Evolutionary conservation across 441 rosid species (phyloP).

Genomic region (Corymbia citriodora): DNA sequence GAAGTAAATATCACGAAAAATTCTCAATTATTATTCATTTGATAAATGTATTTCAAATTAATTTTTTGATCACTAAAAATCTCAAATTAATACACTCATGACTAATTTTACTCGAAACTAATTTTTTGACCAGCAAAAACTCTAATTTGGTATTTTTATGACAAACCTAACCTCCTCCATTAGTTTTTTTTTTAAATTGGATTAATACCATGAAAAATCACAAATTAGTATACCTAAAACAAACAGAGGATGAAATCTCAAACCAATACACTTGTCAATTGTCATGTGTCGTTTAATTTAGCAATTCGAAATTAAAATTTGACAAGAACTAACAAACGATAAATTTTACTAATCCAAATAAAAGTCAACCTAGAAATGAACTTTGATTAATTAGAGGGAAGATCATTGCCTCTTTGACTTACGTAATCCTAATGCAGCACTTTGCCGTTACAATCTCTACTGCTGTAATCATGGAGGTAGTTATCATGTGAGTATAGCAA

Average conservation of each 20-base stretch:
- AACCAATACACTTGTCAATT: rapidly evolving
- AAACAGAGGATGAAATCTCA: rapidly evolving
- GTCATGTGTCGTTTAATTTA: rapidly evolving
- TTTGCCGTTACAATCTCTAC: background rate
- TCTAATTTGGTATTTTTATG: rapidly evolving
- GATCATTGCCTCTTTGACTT: background rate
- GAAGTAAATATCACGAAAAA: no score
- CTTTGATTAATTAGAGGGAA: background rate
- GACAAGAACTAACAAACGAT: rapidly evolving
- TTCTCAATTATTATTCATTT: rapidly evolving
- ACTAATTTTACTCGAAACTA: no score
- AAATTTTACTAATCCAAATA: no score
- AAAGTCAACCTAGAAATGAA: background rate
- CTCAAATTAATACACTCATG: rapidly evolving
- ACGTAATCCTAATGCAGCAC: background rate
- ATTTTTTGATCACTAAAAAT: no score
- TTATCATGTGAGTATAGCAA: background rate
- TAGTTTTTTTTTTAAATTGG: no score
- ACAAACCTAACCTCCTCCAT: no score
- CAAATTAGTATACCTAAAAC: rapidly evolving
- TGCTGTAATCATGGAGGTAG: background rate
- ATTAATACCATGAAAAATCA: rapidly evolving
- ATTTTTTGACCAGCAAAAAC: rapidly evolving
- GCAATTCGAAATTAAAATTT: rapidly evolving
- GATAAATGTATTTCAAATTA: no score